Base-by-base conservation (phyloP, 495 filamentous ascomycete species). In the Penicillium bialowiezense region DNA sequence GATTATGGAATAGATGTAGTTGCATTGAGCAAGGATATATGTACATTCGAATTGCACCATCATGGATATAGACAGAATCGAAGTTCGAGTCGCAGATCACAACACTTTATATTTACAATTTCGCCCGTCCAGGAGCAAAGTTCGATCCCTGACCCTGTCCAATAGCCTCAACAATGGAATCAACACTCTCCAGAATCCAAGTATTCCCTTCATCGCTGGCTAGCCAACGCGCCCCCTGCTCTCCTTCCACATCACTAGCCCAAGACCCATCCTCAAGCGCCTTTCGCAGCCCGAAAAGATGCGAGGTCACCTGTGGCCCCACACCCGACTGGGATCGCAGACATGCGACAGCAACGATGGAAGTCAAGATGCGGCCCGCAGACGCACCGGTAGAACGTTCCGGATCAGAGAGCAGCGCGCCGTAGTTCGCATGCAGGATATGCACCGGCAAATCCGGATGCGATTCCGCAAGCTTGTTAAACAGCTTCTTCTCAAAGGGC, bases 381-480 rank as follows among this genome's bases (percentile, higher is more conserved):
- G 67, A 77, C 4, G 67, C 79, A 12, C 75, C 69, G 3, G 63
- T 61, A 2, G 55, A 51, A 12, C 84, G 81, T 24, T 84, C 69
- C 0, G 87, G 86, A 55, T 90, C 83, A 1, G 84, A 74, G 29
- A 91, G 74, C 12, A 90, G 52, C 13, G 80, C 80, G 1, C 86
- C 83, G 59, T 91, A 91, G 48, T 90, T 80, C 48, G 71, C 71
- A 38, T 82, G 74, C 26, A 90, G 68, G 52, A 91, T 90, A 47
- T 84, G 77, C n/a, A 90, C 85, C 0, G 88, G 88, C 14, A 91
- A 64, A 56, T 91, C 88, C 1, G 88, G 86, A 54, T 91, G 88
- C 10, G 84, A 79, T 20, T 77, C 72, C 0, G 80, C 84, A 1
- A 91, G 74, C 59, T 83, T 86, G 5, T 73, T 60, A 41, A 80